phyloP scores from a whole-genome alignment of 371 early-diverging fungal genomes.

The Mortierella sp. region DNA sequence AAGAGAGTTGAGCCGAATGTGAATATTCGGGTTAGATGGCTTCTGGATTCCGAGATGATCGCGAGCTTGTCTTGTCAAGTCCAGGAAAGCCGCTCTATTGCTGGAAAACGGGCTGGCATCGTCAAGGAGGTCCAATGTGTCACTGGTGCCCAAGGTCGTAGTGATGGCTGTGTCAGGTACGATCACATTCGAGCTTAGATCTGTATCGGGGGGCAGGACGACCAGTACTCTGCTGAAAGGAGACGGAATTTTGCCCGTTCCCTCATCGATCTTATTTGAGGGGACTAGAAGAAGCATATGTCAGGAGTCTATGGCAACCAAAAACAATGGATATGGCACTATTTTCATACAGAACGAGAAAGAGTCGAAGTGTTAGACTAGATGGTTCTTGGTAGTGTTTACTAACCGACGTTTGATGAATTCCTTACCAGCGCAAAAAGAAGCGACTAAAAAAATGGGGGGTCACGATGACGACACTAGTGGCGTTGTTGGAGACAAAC shows the following conservation, averaged over 20 bases:
- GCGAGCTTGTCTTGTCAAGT: background rate
- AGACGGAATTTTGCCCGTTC: constrained; percentile 3
- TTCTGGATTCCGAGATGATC: constrained; percentile 33
- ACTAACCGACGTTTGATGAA: too few species aligned
- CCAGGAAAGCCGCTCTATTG: background rate
- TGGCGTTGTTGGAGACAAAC: too few species aligned
- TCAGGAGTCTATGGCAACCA: background rate
- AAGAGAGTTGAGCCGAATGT: background rate
- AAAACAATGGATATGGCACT: too few species aligned
- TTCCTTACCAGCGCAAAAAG: too few species aligned
- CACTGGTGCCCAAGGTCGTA: constrained; percentile 30
- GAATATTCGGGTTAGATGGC: constrained; percentile 1
- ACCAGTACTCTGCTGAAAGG: constrained; percentile 27
- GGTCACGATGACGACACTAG: too few species aligned
- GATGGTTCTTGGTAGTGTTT: too few species aligned
- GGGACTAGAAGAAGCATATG: constrained; percentile 47
- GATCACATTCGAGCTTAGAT: constrained; percentile 42
- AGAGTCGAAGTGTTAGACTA: too few species aligned
- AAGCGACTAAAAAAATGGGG: too few species aligned
- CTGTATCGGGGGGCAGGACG: constrained; percentile 37
- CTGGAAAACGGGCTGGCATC: constrained; percentile 1
- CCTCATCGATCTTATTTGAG: constrained; percentile 27
- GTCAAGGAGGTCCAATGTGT: constrained; percentile 16
- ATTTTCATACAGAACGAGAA: background rate
- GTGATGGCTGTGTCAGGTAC: constrained; percentile 50